A percentile compares a stretch with the other conserved stretches of the same genome.
phyloP scores from a whole-genome alignment of 1,284 basidiomycete species.

The Leccinum solheimii region DNA sequence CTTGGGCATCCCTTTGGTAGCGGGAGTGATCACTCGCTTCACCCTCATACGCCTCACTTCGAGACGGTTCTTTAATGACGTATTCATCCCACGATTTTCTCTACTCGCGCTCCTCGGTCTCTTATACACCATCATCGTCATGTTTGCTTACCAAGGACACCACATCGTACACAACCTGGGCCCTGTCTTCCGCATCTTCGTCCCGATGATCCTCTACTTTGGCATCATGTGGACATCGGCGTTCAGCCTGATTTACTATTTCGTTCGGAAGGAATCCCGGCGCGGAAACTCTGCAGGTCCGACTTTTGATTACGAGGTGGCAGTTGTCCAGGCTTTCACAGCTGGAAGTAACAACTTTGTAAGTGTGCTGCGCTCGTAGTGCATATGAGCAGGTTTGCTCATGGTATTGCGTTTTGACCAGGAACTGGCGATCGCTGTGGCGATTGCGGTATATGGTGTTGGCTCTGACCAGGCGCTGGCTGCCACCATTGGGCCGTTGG shows the following conservation, averaged over 20 bases:
- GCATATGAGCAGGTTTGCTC: background rate
- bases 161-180: conserved; percentile 55
- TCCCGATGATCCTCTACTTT: conserved; percentile 82
- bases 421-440: conserved; percentile 85
- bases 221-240: conserved; percentile 72
- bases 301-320: conserved; percentile 63
- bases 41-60: conserved; percentile 51
- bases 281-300: conserved; percentile 16
- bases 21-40: conserved; percentile 71
- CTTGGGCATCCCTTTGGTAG: conserved; percentile 68
- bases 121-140: conserved; percentile 74
- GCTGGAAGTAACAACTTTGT: conserved; percentile 59
- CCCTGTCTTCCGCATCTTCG: conserved; percentile 74
- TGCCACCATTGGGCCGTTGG: conserved; percentile 75
- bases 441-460: conserved; percentile 76
- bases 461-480: conserved; percentile 75
- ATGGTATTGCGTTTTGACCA: conserved; percentile 11
- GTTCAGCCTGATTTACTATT: conserved; percentile 57
- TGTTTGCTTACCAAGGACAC: conserved; percentile 70
- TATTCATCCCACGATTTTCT: conserved; percentile 70
- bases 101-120: conserved; percentile 74
- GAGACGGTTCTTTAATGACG: conserved; percentile 49
- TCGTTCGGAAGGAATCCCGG: conserved; percentile 36
- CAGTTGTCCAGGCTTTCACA: conserved; percentile 68
- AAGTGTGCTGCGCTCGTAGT: conserved; percentile 15